Evolutionary conservation across 192 early-diverging fungal genomes (phyloP).

Genomic region (Coemansia sp.): DNA sequence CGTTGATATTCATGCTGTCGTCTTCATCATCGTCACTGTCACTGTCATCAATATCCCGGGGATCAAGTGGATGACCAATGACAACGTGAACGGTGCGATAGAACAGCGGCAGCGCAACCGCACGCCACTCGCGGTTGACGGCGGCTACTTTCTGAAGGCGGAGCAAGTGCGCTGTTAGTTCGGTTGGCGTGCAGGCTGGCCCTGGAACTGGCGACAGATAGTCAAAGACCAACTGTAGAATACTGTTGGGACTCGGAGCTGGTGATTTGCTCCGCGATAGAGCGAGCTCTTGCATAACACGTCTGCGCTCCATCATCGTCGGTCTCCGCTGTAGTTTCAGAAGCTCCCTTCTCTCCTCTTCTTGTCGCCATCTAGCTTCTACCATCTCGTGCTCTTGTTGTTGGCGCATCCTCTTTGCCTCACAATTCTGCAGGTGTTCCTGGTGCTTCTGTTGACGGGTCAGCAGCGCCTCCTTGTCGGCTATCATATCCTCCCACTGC

Average conservation of each 20-base stretch:
- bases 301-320: not conserved
- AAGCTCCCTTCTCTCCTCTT: not conserved
- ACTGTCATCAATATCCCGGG: not conserved
- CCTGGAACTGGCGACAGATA: not conserved
- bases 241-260: not conserved
- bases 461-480: not conserved
- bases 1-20: too few species aligned
- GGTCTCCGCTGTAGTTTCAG: not conserved
- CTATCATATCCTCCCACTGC: not conserved
- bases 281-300: not conserved
- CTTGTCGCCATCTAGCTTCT: too few species aligned
- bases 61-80: not conserved
- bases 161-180: not conserved
- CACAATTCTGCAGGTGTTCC: not conserved
- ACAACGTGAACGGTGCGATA: conserved; percentile 5
- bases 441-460: not conserved
- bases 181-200: not conserved
- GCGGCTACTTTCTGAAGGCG: not conserved
- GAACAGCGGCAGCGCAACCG: not conserved
- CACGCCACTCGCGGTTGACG: conserved; percentile 17
- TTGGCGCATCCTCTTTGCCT: not conserved
- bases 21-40: too few species aligned
- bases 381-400: not conserved
- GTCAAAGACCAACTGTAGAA: conserved; percentile 2
- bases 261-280: not conserved